Conservation (phyloP, 495 filamentous ascomycete genomes). For the Penicillium silybi region DNA sequence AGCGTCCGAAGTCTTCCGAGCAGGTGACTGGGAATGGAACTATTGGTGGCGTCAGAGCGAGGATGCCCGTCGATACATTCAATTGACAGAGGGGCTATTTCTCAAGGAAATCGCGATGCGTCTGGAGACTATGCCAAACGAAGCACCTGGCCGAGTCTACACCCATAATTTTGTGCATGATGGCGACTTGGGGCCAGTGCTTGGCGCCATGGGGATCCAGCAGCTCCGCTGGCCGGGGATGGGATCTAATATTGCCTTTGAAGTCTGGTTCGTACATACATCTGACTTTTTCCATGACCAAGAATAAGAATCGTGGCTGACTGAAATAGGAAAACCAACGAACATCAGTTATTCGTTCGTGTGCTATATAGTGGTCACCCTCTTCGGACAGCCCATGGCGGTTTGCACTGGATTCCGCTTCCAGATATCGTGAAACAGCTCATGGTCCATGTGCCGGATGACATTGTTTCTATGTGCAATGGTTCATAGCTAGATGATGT, state of each 20-base stretch:
- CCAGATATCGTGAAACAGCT: constrained; percentile 22
- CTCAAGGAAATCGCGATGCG: constrained; percentile 24
- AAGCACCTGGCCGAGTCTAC: constrained; percentile 19
- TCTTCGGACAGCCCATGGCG: constrained; percentile 29
- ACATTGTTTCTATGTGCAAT: constrained; percentile 29
- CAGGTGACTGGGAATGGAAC: constrained; percentile 37
- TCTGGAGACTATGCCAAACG: constrained; percentile 14
- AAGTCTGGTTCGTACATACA: constrained; percentile 25
- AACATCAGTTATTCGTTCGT: constrained; percentile 16
- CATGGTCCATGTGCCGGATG: constrained; percentile 24
- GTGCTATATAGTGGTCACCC: constrained; percentile 34
- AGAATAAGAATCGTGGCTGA: not conserved
- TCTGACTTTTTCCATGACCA: not conserved
- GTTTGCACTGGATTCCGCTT: constrained; percentile 35
- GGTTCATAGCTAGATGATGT: not conserved
- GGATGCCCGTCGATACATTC: constrained; percentile 27
- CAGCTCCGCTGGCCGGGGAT: constrained; percentile 34
- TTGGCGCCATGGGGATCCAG: constrained; percentile 30
- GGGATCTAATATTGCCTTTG: constrained; percentile 34
- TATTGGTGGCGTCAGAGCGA: constrained; percentile 31
- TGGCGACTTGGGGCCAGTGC: constrained; percentile 30
- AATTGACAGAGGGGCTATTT: constrained; percentile 28
- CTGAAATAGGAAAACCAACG: constrained; percentile 19
- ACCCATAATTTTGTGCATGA: constrained; percentile 35
- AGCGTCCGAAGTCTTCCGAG: constrained; percentile 31